Evolutionary conservation across 1,139 yeast genomes (phyloP).

Genomic region (Blastobotrys apis): DNA sequence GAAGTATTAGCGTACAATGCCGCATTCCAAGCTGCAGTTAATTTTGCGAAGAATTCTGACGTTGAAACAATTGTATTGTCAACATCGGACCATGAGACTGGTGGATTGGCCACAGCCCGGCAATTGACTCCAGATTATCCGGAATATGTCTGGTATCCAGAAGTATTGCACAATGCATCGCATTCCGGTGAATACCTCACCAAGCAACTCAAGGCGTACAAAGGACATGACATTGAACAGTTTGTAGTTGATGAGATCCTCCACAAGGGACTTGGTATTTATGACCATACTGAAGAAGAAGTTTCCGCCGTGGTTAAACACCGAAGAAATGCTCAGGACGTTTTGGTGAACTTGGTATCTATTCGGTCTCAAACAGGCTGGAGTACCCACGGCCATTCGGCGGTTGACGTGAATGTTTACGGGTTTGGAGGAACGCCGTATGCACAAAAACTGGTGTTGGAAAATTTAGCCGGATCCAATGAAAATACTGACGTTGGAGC

Average conservation of each 20-base stretch:
- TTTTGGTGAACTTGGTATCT: slow-evolving; percentile 58
- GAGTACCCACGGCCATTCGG: slow-evolving; percentile 88
- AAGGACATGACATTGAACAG: slow-evolving; percentile 29
- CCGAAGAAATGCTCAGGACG: slow-evolving; percentile 38
- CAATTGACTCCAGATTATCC: slow-evolving; percentile 59
- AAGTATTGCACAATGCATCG: slow-evolving; percentile 56
- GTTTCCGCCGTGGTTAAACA: slow-evolving; percentile 29
- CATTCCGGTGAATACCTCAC: slow-evolving; percentile 71
- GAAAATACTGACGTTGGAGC: slow-evolving; percentile 81
- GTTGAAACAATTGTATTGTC: slow-evolving; percentile 70
- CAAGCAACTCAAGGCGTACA: slow-evolving; percentile 34
- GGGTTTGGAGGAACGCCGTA: slow-evolving; percentile 59
- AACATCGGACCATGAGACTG: slow-evolving; percentile 90
- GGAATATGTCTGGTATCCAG: slow-evolving; percentile 75
- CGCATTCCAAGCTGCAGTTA: slow-evolving; percentile 64
- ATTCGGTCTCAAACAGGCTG: slow-evolving; percentile 74
- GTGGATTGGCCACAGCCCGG: slow-evolving; percentile 75
- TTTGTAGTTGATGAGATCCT: slow-evolving; percentile 51
- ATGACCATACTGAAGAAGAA: slow-evolving; percentile 49
- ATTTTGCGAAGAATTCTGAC: slow-evolving; percentile 59
- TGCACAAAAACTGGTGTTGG: slow-evolving; percentile 16
- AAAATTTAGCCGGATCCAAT: slow-evolving; percentile 64
- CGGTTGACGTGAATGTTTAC: slow-evolving; percentile 83
- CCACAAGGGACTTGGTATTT: slow-evolving; percentile 56
- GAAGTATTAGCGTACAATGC: slow-evolving; percentile 74